Evolutionary conservation across 1,139 yeast genomes (phyloP), one percentile per base, ranked within the genome.

Genomic region (Nakaseomyces bracarensis): DNA sequence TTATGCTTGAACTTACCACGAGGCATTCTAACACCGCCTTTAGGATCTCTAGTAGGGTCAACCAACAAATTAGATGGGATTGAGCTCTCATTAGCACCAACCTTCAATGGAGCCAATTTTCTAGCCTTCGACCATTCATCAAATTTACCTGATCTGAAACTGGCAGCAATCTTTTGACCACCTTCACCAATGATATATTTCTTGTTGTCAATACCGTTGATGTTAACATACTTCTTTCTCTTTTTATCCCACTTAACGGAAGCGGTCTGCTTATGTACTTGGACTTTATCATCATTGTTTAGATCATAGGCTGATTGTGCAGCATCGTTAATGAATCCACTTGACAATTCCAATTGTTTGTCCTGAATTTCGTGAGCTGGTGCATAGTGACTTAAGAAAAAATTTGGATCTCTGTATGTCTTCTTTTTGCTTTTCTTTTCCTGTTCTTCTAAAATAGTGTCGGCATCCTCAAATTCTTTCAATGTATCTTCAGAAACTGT

Each of bases 181-280:
- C 86, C 81, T 62, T 93, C 99, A 50, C 97, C 95, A 50, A 87
- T 82, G 55, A 93, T 91, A 63, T 73, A 91, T 66, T 85, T 89
- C 61, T 81, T 77, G 38, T 61, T 61, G 57, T 84, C 91, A 20
- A 82, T 75, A 45, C 93, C 84, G 54, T 77, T 79, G 15, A 85
- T 72, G 59, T 87, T 86, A 58, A 89, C 74, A 63, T 85, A 91
- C 53, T 87, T 87, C 54, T 95, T 94, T 64, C 85, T 82, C 74
- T 87, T 87, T 64, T 77, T 83, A 67, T 91, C 97, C 98, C 98
- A 93, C 61, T 77, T 74, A 75, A 81, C 81, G 38, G 82, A 78
- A 51, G 84, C 91, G 31, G 76, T 74, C 54, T 75, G 78, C 47
- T 74, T 75, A 52, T 79, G 79, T 21, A 66, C 72, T 57, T 72